These are phyloP conservation scores for Fusarium fracticaudum DNA, from an alignment of 2,329 filamentous ascomycete species.

Conservation along the genomic window DNA sequence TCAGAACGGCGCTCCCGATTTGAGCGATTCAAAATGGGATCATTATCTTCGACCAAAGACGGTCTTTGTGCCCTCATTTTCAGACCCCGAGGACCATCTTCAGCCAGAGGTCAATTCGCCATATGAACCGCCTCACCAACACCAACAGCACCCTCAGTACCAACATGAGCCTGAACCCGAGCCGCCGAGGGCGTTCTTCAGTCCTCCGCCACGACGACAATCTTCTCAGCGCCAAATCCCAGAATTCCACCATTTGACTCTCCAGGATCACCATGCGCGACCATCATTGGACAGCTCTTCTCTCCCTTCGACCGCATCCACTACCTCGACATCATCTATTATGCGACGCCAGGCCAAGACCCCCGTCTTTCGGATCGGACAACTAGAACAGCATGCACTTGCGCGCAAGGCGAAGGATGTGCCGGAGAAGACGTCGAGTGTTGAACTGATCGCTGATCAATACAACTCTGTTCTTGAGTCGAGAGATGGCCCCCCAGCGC, in stretches of 20 bases:
- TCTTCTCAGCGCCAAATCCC: slow-evolving; percentile 36
- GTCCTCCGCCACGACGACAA: slow-evolving; percentile 20
- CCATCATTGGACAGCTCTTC: slow-evolving; percentile 42
- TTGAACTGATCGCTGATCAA: slow-evolving; percentile 61
- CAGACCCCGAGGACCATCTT: slow-evolving; percentile 25
- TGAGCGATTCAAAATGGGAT: slow-evolving; percentile 44
- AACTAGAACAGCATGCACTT: slow-evolving; percentile 53
- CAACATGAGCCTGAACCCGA: background rate
- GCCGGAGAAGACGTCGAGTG: slow-evolving; percentile 51
- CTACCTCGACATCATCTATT: slow-evolving; percentile 42
- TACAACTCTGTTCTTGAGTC: slow-evolving; percentile 58
- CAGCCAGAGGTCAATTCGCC: slow-evolving; percentile 8
- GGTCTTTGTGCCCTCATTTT: slow-evolving; percentile 26
- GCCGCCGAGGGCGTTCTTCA: slow-evolving; percentile 25
- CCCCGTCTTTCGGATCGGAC: slow-evolving; percentile 60
- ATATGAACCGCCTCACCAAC: background rate
- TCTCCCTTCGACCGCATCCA: slow-evolving; percentile 49
- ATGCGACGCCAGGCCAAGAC: slow-evolving; percentile 62
- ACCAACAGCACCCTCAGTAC: background rate
- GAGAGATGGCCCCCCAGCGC: slow-evolving; percentile 47
- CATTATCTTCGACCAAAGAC: slow-evolving; percentile 42
- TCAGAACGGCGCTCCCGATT: slow-evolving; percentile 37
- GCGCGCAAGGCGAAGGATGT: slow-evolving; percentile 33
- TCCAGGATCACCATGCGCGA: slow-evolving; percentile 30
- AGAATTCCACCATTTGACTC: slow-evolving; percentile 40